phyloP scores from a whole-genome alignment of 805 yeast species.

The Candida railenensis region DNA sequence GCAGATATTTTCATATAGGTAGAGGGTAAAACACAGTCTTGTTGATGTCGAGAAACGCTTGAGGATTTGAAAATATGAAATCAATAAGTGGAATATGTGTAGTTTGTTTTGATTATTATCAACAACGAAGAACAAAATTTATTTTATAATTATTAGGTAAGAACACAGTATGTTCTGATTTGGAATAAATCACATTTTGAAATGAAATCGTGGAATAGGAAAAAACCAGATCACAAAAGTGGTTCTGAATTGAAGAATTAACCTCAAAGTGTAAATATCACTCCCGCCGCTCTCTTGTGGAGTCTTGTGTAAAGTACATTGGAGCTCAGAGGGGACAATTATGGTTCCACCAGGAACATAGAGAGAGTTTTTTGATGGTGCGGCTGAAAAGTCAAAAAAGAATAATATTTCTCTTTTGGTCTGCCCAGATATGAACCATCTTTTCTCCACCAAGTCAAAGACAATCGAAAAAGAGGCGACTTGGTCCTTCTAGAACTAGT shows the following conservation, averaged over 20 bases:
- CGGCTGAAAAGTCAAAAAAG: background rate
- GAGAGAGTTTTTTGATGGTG: background rate
- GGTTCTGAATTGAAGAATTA: too few species aligned
- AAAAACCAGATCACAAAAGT: background rate
- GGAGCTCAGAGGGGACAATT: too few species aligned
- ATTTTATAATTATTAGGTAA: background rate
- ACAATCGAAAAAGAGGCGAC: too few species aligned
- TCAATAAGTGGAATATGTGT: too few species aligned
- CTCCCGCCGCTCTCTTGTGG: background rate
- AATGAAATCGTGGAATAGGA: background rate
- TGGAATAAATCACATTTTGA: background rate
- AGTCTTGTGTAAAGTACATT: background rate
- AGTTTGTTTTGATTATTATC: too few species aligned
- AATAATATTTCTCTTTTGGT: background rate
- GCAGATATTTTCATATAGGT: slow-evolving; percentile 2
- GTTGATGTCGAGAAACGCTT: too few species aligned
- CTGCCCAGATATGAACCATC: background rate
- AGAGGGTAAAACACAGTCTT: too few species aligned
- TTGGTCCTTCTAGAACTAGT: background rate
- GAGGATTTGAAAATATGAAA: too few species aligned
- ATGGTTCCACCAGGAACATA: too few species aligned
- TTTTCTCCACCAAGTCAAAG: too few species aligned
- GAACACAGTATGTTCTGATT: background rate
- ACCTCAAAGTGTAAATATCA: background rate
- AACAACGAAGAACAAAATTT: too few species aligned